Evolutionary conservation across 2,329 filamentous ascomycete genomes (phyloP).

Genomic region (Fusarium dimerum): DNA sequence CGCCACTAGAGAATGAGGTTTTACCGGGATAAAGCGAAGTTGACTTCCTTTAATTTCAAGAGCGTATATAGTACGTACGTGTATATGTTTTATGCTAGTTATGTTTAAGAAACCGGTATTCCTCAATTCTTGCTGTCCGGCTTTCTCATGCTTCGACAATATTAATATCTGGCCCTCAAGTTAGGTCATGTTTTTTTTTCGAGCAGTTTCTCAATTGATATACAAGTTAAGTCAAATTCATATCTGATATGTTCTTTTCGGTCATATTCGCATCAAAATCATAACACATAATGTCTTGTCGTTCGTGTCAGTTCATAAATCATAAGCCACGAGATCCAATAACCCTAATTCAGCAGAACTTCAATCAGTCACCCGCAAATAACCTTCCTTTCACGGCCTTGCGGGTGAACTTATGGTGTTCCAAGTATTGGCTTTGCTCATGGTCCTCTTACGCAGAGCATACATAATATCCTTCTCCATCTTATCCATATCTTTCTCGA

Average conservation of each 20-base stretch:
- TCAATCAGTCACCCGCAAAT: no score
- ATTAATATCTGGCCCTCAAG: no score
- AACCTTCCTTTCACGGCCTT: slow-evolving; percentile 13
- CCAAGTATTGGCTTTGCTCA: slow-evolving; percentile 58
- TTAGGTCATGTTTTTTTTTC: no score
- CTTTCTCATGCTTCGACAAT: no score
- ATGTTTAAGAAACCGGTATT: no score
- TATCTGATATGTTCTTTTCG: slow-evolving; percentile 6
- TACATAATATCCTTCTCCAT: slow-evolving; percentile 61
- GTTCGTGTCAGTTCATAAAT: slow-evolving; percentile 6
- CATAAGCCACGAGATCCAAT: slow-evolving; percentile 5
- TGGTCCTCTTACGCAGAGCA: slow-evolving; percentile 55
- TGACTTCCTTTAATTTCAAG: no score
- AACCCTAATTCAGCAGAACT: background rate
- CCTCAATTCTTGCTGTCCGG: no score
- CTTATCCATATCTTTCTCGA: slow-evolving; percentile 55
- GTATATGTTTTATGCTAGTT: no score
- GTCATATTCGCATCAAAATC: background rate
- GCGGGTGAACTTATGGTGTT: slow-evolving; percentile 40
- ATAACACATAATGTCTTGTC: background rate
- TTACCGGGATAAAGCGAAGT: no score
- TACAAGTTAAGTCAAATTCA: background rate
- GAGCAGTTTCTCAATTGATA: no score
- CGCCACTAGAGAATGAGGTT: background rate
- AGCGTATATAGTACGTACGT: no score